Base-by-base conservation (phyloP, 768 basidiomycete species). In the Lentinula sp. region DNA sequence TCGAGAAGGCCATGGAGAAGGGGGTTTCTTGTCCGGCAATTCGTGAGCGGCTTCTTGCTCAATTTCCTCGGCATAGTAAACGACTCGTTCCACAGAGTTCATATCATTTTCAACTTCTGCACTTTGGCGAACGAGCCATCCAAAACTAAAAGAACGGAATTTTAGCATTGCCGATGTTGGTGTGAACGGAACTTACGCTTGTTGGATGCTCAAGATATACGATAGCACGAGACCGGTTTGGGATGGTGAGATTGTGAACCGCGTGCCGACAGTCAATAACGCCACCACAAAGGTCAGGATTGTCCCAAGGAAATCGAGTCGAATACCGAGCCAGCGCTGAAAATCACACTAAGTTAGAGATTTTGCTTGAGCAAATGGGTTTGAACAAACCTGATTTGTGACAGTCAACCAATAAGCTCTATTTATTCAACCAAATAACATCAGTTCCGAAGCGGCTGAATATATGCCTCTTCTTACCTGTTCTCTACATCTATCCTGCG, bases 91-190 rank as follows among this genome's bases (percentile, higher is more conserved):
- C 7, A 91, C 89, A n/a, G 86, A 84, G 70, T 93, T 93, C 91
- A 95, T 94, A 71, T 95, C 83, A 71, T 97, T 96, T 72, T 96
- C 93, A 10, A 95, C 87, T 70, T 95, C 93, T 2, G 89, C 86
- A 42, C 79, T 80, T 71, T 91, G 89, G 8, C 88, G 84, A 45
- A 89, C 83, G 71, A 91, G 80, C 85, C 84, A 91, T 21, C 84
- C 84, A 65, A 92, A 89, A 65, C 84, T 87, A 62, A 23, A 34
- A 53, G 35, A 59, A 13, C 10, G 39, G 2, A 51, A 32, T 2
- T 32, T 34, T 3, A 39, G 57, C 3, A 50, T 46, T 28, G 48
- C 21, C n/a, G 9, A 16, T 7, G 37, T 8, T 5, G 23, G 21
- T 9, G 37, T 18, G 53, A 55, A 51, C 13, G 42, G 28, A 4